Conservation (phyloP, 352 stramenopile genomes). For the Phytophthora tubulina region DNA sequence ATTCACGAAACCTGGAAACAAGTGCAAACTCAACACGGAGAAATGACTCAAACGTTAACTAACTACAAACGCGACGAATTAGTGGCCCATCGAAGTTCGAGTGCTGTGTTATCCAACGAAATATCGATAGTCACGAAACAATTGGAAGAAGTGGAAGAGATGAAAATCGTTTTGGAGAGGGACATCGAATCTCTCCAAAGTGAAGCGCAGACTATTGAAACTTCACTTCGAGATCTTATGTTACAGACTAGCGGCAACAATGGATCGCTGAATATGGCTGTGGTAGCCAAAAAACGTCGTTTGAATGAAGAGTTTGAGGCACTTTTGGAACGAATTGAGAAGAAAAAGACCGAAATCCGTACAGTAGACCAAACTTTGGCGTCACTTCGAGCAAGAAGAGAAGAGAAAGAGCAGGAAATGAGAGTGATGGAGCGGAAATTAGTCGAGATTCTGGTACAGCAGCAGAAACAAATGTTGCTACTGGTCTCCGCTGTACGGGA, state of each 20-base stretch:
- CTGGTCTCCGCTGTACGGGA: constrained; percentile 60
- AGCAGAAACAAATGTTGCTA: constrained; percentile 83
- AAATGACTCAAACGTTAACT: constrained; percentile 80
- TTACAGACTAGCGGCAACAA: constrained; percentile 41
- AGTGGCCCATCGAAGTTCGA: constrained; percentile 75
- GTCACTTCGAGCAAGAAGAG: constrained; percentile 56
- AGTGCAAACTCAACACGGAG: constrained; percentile 51
- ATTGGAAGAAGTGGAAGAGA: constrained; percentile 80
- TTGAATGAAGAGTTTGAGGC: constrained; percentile 87
- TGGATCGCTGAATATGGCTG: constrained; percentile 63
- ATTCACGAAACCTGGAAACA: constrained; percentile 47
- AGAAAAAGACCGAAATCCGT: constrained; percentile 69
- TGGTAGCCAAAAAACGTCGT: constrained; percentile 79
- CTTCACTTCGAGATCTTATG: constrained; percentile 72
- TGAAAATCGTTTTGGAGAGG: constrained; percentile 58
- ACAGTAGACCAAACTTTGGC: constrained; percentile 71
- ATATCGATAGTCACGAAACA: constrained; percentile 76
- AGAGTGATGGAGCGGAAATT: constrained; percentile 81
- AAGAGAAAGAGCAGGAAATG: constrained; percentile 86
- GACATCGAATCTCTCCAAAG: constrained; percentile 69
- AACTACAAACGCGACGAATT: constrained; percentile 88
- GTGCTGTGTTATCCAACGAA: constrained; percentile 79
- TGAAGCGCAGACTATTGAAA: constrained; percentile 67
- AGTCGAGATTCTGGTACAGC: constrained; percentile 85
- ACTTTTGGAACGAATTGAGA: constrained; percentile 77